phyloP scores from a whole-genome alignment of 441 rosid species.

The Erysimum pusillum region DNA sequence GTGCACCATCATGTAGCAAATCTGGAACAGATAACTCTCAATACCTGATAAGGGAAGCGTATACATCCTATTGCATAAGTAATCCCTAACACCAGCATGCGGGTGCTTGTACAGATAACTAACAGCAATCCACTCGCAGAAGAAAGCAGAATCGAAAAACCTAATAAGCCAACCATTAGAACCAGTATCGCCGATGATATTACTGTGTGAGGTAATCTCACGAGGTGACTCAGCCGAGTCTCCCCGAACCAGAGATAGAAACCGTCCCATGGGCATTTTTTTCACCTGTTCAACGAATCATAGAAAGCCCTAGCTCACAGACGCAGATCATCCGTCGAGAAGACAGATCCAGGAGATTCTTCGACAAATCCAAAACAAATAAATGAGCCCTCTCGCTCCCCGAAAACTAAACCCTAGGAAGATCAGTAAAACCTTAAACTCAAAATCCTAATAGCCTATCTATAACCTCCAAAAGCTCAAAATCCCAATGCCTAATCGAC shows the following conservation, averaged over 20 bases:
- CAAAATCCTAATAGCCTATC: conserved; percentile 47
- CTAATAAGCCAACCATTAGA: conserved; percentile 98
- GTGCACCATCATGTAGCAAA: conserved; percentile 93
- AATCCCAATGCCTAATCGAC: conserved; percentile 41
- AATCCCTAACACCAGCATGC: conserved; percentile 92
- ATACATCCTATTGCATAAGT: conserved; percentile 98
- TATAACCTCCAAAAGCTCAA: conserved; percentile 38
- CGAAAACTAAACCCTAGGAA: conserved; percentile 51
- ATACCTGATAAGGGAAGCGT: conserved; percentile 88
- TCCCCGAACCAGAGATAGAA: conserved; percentile 82
- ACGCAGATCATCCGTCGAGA: conserved; percentile 43
- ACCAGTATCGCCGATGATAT: conserved; percentile 73
- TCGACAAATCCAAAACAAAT: conserved; percentile 35
- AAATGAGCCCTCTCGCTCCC: conserved; percentile 31
- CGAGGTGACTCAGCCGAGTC: conserved; percentile 87
- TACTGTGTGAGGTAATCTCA: conserved; percentile 76
- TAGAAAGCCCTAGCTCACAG: conserved; percentile 51
- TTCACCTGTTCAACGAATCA: conserved; percentile 51
- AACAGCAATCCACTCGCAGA: conserved; percentile 99
- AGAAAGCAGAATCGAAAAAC: conserved; percentile 95
- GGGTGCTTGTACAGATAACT: conserved; percentile 98
- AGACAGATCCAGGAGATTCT: conserved; percentile 48
- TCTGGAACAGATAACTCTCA: conserved; percentile 95
- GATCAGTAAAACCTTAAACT: conserved; percentile 51
- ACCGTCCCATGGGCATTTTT: conserved; percentile 94